Conservation (phyloP, 2,329 filamentous ascomycete genomes). For the Colletotrichum somersetense region DNA sequence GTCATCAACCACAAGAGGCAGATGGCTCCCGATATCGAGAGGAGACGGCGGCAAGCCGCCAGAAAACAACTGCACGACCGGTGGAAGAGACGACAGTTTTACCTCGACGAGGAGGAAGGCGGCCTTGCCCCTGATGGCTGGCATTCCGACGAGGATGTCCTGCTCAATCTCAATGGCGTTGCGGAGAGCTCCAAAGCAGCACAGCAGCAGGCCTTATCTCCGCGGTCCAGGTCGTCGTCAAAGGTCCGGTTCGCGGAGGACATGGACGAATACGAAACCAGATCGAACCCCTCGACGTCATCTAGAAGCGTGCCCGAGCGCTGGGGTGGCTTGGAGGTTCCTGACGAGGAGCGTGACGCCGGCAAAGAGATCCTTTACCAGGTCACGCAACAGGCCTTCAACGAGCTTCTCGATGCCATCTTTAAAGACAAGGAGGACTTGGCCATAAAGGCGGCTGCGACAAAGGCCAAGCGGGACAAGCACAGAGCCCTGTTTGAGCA, state of each 20-base stretch:
- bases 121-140: conserved; percentile 73
- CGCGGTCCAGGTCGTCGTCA: conserved; percentile 79
- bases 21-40: conserved; percentile 54
- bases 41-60: conserved; percentile 55
- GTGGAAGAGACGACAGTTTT: conserved; percentile 84
- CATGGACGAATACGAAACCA: conserved; percentile 74
- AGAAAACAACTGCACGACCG: conserved; percentile 73
- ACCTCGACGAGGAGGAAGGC: conserved; percentile 88
- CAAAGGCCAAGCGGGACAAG: conserved; percentile 70
- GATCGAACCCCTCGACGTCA: conserved; percentile 79
- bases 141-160: conserved; percentile 70
- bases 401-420: conserved; percentile 88
- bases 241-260: conserved; percentile 84
- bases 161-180: conserved; percentile 54
- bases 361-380: conserved; percentile 92
- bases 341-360: conserved; percentile 83
- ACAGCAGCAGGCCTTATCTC: conserved; percentile 55
- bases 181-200: conserved; percentile 60
- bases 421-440: conserved; percentile 86
- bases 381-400: conserved; percentile 91
- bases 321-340: conserved; percentile 83
- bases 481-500: conserved; percentile 63
- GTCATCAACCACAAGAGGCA: conserved; percentile 53
- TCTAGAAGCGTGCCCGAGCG: conserved; percentile 79
- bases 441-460: conserved; percentile 75